Evolutionary conservation across 768 basidiomycete genomes (phyloP).

Genomic region (Dacryopinax primogenitus): DNA sequence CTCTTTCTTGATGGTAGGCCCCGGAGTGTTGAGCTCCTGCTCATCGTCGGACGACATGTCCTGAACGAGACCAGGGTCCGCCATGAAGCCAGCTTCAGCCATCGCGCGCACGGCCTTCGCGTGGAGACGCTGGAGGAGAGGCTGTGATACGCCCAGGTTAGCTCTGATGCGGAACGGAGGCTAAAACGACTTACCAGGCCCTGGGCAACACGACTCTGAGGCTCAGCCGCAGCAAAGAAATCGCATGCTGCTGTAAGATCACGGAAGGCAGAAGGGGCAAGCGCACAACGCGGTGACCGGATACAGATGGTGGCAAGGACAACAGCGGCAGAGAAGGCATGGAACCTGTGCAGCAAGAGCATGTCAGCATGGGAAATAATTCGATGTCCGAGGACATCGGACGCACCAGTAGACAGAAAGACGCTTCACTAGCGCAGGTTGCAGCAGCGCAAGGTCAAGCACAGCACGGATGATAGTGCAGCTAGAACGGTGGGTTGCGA

Average conservation of each 20-base stretch:
- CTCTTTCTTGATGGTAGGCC: slow-evolving; percentile 4
- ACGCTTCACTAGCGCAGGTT: neutral
- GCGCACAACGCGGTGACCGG: slow-evolving; percentile 6
- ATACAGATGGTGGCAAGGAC: slow-evolving; percentile 7
- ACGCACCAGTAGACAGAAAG: slow-evolving; percentile 2
- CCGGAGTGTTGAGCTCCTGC: neutral
- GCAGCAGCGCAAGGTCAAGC: neutral
- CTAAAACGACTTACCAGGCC: neutral
- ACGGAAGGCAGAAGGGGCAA: slow-evolving; percentile 3
- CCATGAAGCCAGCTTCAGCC: slow-evolving; percentile 8
- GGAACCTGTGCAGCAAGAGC: neutral
- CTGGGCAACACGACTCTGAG: slow-evolving; percentile 1
- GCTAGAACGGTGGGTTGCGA: neutral
- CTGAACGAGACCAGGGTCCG: neutral
- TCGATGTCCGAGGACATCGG: neutral
- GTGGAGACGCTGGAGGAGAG: slow-evolving; percentile 3
- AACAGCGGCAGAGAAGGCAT: slow-evolving; percentile 3
- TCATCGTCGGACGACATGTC: slow-evolving; percentile 3
- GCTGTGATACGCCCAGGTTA: neutral
- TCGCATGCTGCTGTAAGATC: neutral
- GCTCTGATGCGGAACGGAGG: neutral
- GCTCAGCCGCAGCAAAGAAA: neutral
- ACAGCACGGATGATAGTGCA: neutral
- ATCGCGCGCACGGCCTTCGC: slow-evolving; percentile 4
- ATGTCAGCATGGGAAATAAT: neutral